These are phyloP conservation scores for Aspergillus cavernicola DNA, from an alignment of 495 filamentous ascomycete species.

Conservation along the genomic window DNA sequence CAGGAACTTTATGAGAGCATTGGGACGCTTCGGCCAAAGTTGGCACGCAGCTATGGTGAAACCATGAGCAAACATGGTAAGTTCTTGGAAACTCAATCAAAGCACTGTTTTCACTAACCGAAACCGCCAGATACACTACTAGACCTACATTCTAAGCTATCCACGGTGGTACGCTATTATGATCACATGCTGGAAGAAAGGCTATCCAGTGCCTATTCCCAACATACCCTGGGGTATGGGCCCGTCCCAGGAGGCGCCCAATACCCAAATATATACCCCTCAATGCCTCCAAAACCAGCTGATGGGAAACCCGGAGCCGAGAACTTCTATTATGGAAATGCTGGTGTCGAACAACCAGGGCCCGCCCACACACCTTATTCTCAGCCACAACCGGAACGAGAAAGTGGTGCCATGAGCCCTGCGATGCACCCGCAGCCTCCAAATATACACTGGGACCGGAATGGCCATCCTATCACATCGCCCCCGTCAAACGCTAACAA, in stretches of 20 bases:
- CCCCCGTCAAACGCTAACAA: conserved; percentile 18
- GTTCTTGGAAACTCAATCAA: conserved; percentile 20
- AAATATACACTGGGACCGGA: conserved; percentile 28
- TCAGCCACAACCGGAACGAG: conserved; percentile 32
- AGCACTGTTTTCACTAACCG: background rate
- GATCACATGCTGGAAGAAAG: conserved; percentile 97
- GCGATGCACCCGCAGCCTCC: conserved; percentile 22
- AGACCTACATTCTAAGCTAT: conserved; percentile 90
- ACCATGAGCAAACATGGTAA: conserved; percentile 99
- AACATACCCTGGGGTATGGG: conserved; percentile 58
- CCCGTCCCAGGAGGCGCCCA: conserved; percentile 48
- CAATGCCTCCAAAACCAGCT: conserved; percentile 50
- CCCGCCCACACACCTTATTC: conserved; percentile 40
- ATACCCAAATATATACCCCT: conserved; percentile 62
- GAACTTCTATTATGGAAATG: conserved; percentile 74
- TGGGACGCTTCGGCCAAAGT: conserved; percentile 82
- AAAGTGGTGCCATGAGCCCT: conserved; percentile 25
- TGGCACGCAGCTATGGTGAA: conserved; percentile 94
- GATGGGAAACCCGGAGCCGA: conserved; percentile 58
- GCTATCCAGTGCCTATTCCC: conserved; percentile 85
- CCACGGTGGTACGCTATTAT: conserved; percentile 97
- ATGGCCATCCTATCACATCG: conserved; percentile 25
- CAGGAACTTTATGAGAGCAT: conserved; percentile 98
- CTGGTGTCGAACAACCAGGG: conserved; percentile 43
- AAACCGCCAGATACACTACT: conserved; percentile 70